These are phyloP conservation scores for Sporisorium reilianum DNA, from an alignment of 1,284 basidiomycete genomes.

Conservation along the genomic window DNA sequence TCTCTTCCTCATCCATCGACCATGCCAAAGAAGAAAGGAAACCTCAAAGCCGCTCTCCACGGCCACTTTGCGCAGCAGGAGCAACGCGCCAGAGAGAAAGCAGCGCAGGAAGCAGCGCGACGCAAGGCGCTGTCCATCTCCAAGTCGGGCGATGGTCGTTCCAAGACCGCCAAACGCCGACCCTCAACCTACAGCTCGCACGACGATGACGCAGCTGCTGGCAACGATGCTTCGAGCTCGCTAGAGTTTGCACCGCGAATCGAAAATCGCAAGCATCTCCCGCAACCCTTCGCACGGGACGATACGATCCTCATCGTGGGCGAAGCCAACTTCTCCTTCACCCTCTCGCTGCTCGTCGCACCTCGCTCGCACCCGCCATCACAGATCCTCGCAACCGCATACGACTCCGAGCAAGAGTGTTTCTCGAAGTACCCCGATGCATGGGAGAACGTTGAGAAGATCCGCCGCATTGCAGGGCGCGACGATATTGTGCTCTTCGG, in stretches of 20 bases:
- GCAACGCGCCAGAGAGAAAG: constrained; percentile 31
- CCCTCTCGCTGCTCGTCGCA: constrained; percentile 77
- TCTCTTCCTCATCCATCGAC: background rate
- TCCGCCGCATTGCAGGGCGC: constrained; percentile 63
- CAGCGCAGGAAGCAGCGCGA: constrained; percentile 48
- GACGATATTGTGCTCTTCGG: constrained; percentile 83
- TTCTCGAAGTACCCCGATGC: constrained; percentile 88
- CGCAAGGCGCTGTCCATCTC: constrained; percentile 50
- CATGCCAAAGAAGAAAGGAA: constrained; percentile 61
- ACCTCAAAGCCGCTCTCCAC: constrained; percentile 49
- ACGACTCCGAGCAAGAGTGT: constrained; percentile 83
- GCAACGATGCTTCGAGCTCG: background rate
- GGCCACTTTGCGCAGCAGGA: constrained; percentile 49
- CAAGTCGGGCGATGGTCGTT: constrained; percentile 10
- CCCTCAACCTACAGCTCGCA: background rate
- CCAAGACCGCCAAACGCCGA: constrained; percentile 26
- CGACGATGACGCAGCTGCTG: background rate
- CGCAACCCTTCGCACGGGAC: constrained; percentile 78
- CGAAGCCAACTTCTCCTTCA: constrained; percentile 92
- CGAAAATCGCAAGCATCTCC: constrained; percentile 34
- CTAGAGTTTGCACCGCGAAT: background rate
- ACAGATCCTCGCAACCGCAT: constrained; percentile 87
- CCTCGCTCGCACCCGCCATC: constrained; percentile 72
- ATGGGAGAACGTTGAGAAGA: constrained; percentile 73
- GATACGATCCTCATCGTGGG: constrained; percentile 89